Base-by-base conservation (phyloP, 371 early-diverging fungal genomes). In the Blastocladiella emersonii region DNA sequence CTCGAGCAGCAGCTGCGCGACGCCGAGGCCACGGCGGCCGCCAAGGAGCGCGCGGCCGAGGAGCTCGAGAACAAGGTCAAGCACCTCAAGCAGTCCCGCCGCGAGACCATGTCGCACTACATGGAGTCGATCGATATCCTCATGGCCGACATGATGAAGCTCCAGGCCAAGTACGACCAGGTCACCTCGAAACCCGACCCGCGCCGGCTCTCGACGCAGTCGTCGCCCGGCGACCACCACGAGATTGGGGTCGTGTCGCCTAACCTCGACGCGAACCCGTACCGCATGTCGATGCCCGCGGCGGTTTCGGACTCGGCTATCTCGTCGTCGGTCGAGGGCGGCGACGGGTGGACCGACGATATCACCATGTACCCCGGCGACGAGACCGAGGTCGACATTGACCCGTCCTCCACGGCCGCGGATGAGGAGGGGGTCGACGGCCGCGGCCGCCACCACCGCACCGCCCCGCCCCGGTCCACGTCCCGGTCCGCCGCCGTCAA, bases 121-220 rank as follows among this genome's bases (percentile, higher is more conserved):
- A 57, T 34, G 59, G 59, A 57, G 12, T 25, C 25, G 19, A 17
- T 57, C 17, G 59, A 57, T 10, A 1, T 23, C 6, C 43, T 57
- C 39, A 57, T 57, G 59, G 6, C 8, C 17, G 59, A 57, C 43
- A 13, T 34, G 23, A 25, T 19, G 27, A 12, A 13, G 15, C 59
- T 57, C n/a, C 59, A 57, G 30, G 30, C 39, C 59, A 57, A 57
- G 59, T 57, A 57, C 59, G 59, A 59, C 25, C 21, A 34, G 43
- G 34, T 17, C 10, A 36, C 30, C 30, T 2, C 23, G 23, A 48
- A 25, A n/a, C 48, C 17, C 8, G 17, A n/a, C 5, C 48, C 48
- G 48, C 21, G 23, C 1, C 53, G 34, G 13, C 7, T 32, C 10
- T 27, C 53, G 32, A 30, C 25, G 8, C 53, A 0, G 53, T 30